Base-by-base conservation (phyloP, 345 rosid species). In the Rhodamnia argentea region DNA sequence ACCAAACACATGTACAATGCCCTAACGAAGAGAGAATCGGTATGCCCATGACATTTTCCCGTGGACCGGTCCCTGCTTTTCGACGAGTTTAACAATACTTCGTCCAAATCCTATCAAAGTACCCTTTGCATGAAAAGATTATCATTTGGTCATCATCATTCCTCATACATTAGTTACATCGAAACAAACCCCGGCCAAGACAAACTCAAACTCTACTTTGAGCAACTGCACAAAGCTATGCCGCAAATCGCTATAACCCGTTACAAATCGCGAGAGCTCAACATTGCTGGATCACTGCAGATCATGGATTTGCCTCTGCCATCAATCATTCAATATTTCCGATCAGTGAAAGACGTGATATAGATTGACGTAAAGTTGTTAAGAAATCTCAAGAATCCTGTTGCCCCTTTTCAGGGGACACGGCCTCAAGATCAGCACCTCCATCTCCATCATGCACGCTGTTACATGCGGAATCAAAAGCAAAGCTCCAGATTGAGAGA, bases 401-500 rank as follows among this genome's bases (percentile, higher is more conserved):
- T 22, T 32, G 81, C 81, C 24, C 12, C 20, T 37, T 2, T 70
- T 70, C 47, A 4, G 5, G 47, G 5, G 81, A 18, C 13, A 27
- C 0, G 27, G 44, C 75, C 20, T 58, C 10, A 10, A 10, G 53
- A 44, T 11, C 52, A 22, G 85, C 40, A 59, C 76, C 55, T 18
- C 87, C 88, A 56, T 89, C 84, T 85, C 78, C 83, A 9, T 40
- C 83, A 75, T 18, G 47, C 20, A 59, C 60, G 86, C 85, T 74
- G 82, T 92, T 95, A 24, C 82, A 22, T 13, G 42, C 53, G 10
- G 93, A 87, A 52, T 90, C 89, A 26, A 85, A 89, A 24, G 93
- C 90, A 91, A 96, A 97, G 84, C 93, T 93, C 99, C 99, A 97
- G 1, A 97, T 91, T 32, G 96, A 92, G 22, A 92, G 92, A 37